These are phyloP conservation scores for Theileria orientalis DNA, from an alignment of 169 alveolate species.

Conservation along the genomic window DNA sequence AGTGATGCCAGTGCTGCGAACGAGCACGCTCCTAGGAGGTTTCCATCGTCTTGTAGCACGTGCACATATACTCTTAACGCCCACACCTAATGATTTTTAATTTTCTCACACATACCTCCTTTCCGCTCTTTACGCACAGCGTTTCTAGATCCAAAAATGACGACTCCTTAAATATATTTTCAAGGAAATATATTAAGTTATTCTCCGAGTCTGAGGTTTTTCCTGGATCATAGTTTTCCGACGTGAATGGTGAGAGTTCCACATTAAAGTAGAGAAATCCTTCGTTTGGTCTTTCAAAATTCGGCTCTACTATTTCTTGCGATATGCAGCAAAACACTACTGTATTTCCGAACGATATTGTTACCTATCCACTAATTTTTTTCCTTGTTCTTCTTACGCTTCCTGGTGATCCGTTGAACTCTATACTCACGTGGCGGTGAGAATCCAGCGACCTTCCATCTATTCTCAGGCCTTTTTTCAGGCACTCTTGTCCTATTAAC, in stretches of 20 bases:
- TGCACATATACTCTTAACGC: slow-evolving; percentile 59
- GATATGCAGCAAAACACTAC: slow-evolving; percentile 34
- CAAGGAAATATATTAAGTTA: slow-evolving; percentile 17
- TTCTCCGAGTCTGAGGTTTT: slow-evolving; percentile 47
- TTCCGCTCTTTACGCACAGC: slow-evolving; percentile 59
- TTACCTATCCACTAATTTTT: slow-evolving; percentile 5
- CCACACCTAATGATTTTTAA: slow-evolving; percentile 53
- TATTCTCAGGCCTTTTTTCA: slow-evolving; percentile 25
- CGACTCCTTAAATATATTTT: slow-evolving; percentile 63
- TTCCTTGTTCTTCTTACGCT: slow-evolving; percentile 4
- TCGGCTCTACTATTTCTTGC: slow-evolving; percentile 62
- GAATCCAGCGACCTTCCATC: slow-evolving; percentile 48
- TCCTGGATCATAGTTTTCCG: slow-evolving; percentile 47
- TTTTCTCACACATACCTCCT: slow-evolving; percentile 28
- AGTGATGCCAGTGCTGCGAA: slow-evolving; percentile 62
- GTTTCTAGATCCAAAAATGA: slow-evolving; percentile 64
- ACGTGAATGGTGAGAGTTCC: slow-evolving; percentile 38
- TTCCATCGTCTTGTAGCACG: slow-evolving; percentile 68
- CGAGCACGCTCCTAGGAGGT: slow-evolving; percentile 59
- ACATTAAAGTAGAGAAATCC: slow-evolving; percentile 50
- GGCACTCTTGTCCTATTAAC: slow-evolving; percentile 12
- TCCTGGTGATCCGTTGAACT: slow-evolving; percentile 23
- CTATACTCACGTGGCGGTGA: slow-evolving; percentile 11
- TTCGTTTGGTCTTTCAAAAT: slow-evolving; percentile 60
- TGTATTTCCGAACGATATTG: slow-evolving; percentile 66